These are phyloP conservation scores for Mucor ambiguus DNA, from an alignment of 371 early-diverging fungal species.

Conservation along the genomic window DNA sequence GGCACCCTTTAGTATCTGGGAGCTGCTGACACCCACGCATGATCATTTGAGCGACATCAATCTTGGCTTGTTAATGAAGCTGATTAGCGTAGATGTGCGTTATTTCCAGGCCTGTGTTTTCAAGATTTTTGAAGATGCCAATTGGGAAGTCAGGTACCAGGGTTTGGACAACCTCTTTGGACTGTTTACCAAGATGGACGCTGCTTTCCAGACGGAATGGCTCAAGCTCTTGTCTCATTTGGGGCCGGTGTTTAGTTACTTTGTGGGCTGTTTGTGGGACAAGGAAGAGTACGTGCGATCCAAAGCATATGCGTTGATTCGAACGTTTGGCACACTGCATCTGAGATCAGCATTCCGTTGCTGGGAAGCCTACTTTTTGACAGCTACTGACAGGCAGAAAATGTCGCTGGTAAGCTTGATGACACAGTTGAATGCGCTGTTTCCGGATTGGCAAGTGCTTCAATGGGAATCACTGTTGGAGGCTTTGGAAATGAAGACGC, in stretches of 20 bases:
- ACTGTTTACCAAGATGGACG: slow-evolving; percentile 59
- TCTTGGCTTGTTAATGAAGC: slow-evolving; percentile 44
- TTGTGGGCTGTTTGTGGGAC: slow-evolving; percentile 54
- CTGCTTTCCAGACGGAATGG: slow-evolving; percentile 52
- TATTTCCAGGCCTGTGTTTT: slow-evolving; percentile 48
- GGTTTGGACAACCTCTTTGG: slow-evolving; percentile 56
- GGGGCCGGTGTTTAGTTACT: slow-evolving; percentile 57
- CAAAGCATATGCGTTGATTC: slow-evolving; percentile 47
- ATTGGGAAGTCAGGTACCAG: slow-evolving; percentile 57
- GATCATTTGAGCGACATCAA: slow-evolving; percentile 44
- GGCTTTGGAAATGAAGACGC: slow-evolving; percentile 37
- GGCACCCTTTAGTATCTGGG: slow-evolving; percentile 56
- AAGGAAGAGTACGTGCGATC: slow-evolving; percentile 57
- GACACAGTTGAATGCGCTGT: slow-evolving; percentile 51
- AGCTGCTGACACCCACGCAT: slow-evolving; percentile 40
- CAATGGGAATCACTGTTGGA: slow-evolving; percentile 57
- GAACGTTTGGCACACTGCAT: slow-evolving; percentile 48
- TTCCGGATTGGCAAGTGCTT: slow-evolving; percentile 59
- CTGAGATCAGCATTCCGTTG: slow-evolving; percentile 55
- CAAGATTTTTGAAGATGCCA: slow-evolving; percentile 44
- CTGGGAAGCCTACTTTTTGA: slow-evolving; percentile 59
- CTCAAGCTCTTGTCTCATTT: slow-evolving; percentile 45
- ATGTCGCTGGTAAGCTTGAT: slow-evolving; percentile 44
- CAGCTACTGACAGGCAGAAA: slow-evolving; percentile 43
- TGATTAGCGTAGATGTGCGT: slow-evolving; percentile 40